Evolutionary conservation across 805 yeast species (phyloP).

Genomic region (Kazachstania taianensis): DNA sequence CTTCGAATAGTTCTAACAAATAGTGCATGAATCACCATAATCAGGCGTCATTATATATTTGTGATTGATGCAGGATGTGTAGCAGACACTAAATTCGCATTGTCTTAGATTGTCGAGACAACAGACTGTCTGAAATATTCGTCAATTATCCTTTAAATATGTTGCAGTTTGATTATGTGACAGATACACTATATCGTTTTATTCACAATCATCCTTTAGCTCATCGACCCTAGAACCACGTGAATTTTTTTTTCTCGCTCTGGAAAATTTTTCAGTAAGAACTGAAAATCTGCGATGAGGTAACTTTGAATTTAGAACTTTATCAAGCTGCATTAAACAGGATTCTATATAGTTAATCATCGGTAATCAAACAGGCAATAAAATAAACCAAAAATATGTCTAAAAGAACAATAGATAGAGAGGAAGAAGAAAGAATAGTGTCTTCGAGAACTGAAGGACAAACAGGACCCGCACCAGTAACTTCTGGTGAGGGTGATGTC

Average conservation of each 20-base stretch:
- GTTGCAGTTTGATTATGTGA: too few relatives aligned
- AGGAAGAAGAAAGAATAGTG: conserved; percentile 32
- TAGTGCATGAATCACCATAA: too few relatives aligned
- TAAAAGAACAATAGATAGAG: conserved; percentile 38
- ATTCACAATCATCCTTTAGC: not conserved
- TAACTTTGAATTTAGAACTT: not conserved
- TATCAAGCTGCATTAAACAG: not conserved
- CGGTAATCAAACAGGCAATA: too few relatives aligned
- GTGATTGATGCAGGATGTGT: too few relatives aligned
- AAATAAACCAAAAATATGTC: conserved; percentile 31
- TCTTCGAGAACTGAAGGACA: conserved; percentile 31
- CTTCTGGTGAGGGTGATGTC: conserved; percentile 24
- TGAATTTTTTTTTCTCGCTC: not conserved
- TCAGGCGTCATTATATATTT: too few relatives aligned
- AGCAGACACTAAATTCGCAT: too few relatives aligned
- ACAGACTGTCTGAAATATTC: too few relatives aligned
- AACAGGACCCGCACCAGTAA: conserved; percentile 16
- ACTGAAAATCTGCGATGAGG: conserved; percentile 6
- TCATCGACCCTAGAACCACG: not conserved
- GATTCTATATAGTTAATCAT: not conserved
- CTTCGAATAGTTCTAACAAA: too few relatives aligned
- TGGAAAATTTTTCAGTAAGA: not conserved
- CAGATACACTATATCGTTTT: too few relatives aligned
- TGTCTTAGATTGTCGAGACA: too few relatives aligned
- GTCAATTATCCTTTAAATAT: too few relatives aligned